phyloP scores from a whole-genome alignment of 805 yeast genomes.

The Scheffersomyces stipitis region DNA sequence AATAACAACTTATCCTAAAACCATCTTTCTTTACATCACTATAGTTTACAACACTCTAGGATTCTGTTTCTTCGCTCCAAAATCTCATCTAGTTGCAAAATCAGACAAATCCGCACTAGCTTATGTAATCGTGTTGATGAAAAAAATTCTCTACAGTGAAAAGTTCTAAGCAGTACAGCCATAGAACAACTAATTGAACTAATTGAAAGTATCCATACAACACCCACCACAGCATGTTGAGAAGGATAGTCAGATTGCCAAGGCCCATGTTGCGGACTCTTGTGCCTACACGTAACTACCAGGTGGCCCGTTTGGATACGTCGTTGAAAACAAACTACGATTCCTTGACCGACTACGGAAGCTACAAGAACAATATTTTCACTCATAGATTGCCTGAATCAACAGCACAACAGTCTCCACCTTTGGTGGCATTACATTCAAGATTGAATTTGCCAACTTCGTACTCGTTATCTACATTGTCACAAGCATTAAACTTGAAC shows the following conservation, averaged over 20 bases:
- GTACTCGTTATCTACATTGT: conserved; percentile 65
- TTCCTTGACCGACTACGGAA: conserved; percentile 36
- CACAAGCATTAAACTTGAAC: conserved; percentile 73
- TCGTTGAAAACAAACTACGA: conserved; percentile 32
- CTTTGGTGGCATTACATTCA: conserved; percentile 74
- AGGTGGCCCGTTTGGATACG: conserved; percentile 21
- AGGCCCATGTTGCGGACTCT: conserved; percentile 1
- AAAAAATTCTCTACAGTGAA: neutral
- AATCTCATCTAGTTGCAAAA: no score
- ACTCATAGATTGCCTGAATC: conserved; percentile 48
- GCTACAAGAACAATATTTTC: conserved; percentile 40
- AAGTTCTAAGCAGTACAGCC: no score
- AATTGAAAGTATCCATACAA: neutral
- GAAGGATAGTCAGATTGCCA: conserved; percentile 4
- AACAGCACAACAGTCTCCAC: conserved; percentile 59
- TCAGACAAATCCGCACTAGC: no score
- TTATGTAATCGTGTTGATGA: no score
- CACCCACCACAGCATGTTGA: conserved; percentile 6
- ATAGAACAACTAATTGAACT: no score
- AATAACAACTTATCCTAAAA: no score
- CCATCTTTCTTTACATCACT: no score
- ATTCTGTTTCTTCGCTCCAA: no score
- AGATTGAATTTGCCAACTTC: conserved; percentile 64
- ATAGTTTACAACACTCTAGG: no score
- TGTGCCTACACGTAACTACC: conserved; percentile 10